These are phyloP conservation scores for Ustilago trichophora DNA, from an alignment of 1,284 basidiomycete species.

Conservation along the genomic window DNA sequence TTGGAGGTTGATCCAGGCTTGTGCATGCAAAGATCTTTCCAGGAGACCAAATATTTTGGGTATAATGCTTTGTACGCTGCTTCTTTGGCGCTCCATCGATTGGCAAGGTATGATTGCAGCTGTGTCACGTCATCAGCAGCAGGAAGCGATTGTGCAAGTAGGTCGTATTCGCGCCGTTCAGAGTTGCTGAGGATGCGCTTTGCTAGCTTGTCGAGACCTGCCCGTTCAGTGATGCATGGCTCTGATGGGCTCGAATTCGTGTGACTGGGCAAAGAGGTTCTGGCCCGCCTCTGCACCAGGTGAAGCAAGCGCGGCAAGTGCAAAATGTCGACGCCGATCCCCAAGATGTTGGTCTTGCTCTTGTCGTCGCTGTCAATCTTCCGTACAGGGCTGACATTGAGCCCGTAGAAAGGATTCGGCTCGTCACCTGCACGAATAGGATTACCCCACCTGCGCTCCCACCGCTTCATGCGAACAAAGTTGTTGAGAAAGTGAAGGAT, in stretches of 20 bases:
- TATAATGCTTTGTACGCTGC: constrained; percentile 88
- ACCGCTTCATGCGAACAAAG: constrained; percentile 59
- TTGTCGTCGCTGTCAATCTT: not conserved
- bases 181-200: constrained; percentile 22
- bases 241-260: not conserved
- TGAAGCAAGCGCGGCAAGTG: constrained; percentile 45
- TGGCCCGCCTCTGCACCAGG: constrained; percentile 26
- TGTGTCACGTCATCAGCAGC: too few relatives aligned
- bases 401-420: constrained; percentile 63
- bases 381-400: constrained; percentile 27
- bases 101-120: constrained; percentile 22
- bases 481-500: constrained; percentile 55
- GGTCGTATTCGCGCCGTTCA: constrained; percentile 8
- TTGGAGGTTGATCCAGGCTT: constrained; percentile 4
- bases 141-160: constrained; percentile 5
- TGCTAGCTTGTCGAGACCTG: constrained; percentile 40
- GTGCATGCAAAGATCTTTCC: constrained; percentile 75
- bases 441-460: constrained; percentile 63
- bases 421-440: constrained; percentile 64
- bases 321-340: constrained; percentile 60
- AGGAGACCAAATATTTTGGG: constrained; percentile 73
- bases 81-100: constrained; percentile 75
- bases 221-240: not conserved
- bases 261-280: not conserved
- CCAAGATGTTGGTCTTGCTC: constrained; percentile 35